Base-by-base conservation (phyloP, 1,139 yeast species). In the Geotrichum restrictum region DNA sequence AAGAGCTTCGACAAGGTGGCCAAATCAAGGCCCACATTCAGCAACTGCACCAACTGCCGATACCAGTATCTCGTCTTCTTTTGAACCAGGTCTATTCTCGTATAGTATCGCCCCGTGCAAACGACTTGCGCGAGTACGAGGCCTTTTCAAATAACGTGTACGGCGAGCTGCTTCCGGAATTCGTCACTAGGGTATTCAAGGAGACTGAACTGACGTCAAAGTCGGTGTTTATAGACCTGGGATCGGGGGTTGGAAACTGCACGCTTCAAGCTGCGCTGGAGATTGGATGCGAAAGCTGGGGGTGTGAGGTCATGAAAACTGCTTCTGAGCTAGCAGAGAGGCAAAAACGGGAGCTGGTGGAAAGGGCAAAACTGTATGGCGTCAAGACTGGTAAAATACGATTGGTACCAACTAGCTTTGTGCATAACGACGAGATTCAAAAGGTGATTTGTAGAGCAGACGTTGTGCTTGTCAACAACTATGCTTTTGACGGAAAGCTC, bases 241-340 rank as follows among this genome's bases (percentile, higher is more conserved):
- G 97, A 0, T 88, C 95, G 0, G 97, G 97, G 4, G 97, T 91
- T 3, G 98, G 96, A 0, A 89, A 89, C 64, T 88, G 96, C 52
- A 85, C 87, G 0, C 77, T 89, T 49, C 97, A 89, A 67, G 95
- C 96, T 0, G 89, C 96, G 0, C 69, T 89, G 29, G 96, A 89
- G 62, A 82, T 81, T 66, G 96, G 96, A 0, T 87, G 91, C 55
- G 74, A 74, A 49, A 83, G 95, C 67, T 88, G 88, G 63, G 98
- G 98, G 0, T 87, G 94, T 68, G 98, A 91, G 65, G 76, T 91
- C 44, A 89, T 88, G 95, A 77, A 78, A 31, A 84, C 84, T 60
- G 95, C 97, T 0, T 84, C 93, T 3, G 72, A 74, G 8, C 71
- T 89, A 46, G 86, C 95, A 0, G 74, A 72, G 41, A 59, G 73